Evolutionary conservation across 805 yeast genomes (phyloP).

Genomic region (Schizosaccharomyces octosporus): DNA sequence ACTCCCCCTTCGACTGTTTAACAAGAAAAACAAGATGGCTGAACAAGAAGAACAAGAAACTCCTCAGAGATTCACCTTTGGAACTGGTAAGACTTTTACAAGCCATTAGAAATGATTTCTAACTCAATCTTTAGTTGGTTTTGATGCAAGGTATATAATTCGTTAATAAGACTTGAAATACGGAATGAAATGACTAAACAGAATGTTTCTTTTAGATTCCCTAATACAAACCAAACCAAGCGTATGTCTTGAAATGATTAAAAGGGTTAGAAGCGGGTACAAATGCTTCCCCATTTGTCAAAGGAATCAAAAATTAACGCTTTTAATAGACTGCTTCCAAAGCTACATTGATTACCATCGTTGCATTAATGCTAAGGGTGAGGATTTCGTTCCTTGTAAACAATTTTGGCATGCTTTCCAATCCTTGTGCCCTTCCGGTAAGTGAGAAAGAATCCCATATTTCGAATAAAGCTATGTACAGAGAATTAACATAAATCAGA

Average conservation of each 20-base stretch:
- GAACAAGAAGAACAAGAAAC: not conserved
- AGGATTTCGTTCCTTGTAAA: conserved; percentile 92
- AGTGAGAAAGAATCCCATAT: not conserved
- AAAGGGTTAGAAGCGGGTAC: not conserved
- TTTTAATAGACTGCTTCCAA: conserved; percentile 19
- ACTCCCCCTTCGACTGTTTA: not conserved
- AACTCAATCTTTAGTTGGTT: conserved; percentile 4
- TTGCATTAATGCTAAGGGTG: conserved; percentile 90
- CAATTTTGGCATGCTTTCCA: conserved; percentile 79
- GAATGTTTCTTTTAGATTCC: conserved; percentile 31
- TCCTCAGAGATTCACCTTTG: not conserved
- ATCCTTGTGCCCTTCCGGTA: conserved; percentile 18
- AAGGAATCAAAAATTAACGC: not conserved
- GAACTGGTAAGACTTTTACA: conserved; percentile 1
- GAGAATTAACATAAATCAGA: conserved; percentile 41
- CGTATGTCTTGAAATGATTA: conserved; percentile 13
- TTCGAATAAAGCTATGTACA: not conserved
- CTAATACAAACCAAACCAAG: conserved; percentile 89
- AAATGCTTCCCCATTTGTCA: not conserved
- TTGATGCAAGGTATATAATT: conserved; percentile 5
- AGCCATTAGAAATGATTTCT: no score
- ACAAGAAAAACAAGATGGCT: not conserved
- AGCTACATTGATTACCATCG: conserved; percentile 93
- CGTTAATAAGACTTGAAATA: not conserved
- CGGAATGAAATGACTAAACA: not conserved